phyloP scores from a whole-genome alignment of 202 grass and related monocot genomes.

The Bolboschoenoplectus hybrid region DNA sequence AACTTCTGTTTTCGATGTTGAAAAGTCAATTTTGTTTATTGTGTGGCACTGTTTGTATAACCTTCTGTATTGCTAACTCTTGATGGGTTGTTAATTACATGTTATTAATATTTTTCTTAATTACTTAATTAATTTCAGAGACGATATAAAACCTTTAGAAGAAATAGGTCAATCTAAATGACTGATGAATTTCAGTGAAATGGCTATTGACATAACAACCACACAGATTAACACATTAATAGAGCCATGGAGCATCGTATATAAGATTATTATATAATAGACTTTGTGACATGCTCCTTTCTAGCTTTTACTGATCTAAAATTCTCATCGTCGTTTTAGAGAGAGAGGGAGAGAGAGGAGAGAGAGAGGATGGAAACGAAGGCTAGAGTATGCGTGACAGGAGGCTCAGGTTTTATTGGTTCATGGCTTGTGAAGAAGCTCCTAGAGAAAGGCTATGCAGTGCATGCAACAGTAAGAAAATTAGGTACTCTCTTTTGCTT shows the following conservation, averaged over 20 bases:
- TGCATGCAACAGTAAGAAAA: slow-evolving; percentile 52
- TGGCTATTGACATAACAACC: not conserved
- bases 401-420: slow-evolving; percentile 51
- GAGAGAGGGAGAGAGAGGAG: too few relatives aligned
- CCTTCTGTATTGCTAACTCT: not conserved
- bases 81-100: not conserved
- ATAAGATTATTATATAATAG: not conserved
- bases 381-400: slow-evolving; percentile 57
- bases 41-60: not conserved
- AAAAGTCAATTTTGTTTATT: not conserved
- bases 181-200: too few relatives aligned
- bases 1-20: not conserved
- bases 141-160: too few relatives aligned
- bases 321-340: not conserved
- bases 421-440: slow-evolving; percentile 65
- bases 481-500: slow-evolving; percentile 11
- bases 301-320: not conserved
- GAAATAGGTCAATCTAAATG: not conserved
- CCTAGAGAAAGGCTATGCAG: slow-evolving; percentile 45
- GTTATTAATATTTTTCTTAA: not conserved
- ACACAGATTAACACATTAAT: not conserved
- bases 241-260: not conserved
- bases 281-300: not conserved
- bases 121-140: too few relatives aligned
- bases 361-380: not conserved